phyloP scores from a whole-genome alignment of 441 rosid species.

The Populus hybrid region DNA sequence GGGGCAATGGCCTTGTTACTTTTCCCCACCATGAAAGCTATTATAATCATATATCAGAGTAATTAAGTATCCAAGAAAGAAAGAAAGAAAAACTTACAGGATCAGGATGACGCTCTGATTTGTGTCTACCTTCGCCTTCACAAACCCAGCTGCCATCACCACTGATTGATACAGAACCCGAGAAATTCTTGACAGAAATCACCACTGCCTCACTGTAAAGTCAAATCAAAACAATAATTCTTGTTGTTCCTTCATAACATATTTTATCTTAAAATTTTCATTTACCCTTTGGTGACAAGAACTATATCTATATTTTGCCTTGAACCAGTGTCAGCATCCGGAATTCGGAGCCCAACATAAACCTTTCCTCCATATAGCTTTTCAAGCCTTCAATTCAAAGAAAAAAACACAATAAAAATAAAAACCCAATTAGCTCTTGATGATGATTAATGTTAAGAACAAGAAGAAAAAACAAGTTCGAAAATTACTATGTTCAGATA shows the following conservation, averaged over 20 bases:
- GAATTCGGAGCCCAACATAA: constrained; percentile 84
- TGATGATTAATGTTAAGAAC: not conserved
- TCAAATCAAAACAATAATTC: not conserved
- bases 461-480: not conserved
- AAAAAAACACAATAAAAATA: constrained; percentile 2
- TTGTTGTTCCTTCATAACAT: not conserved
- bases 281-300: constrained; percentile 65
- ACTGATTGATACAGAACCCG: constrained; percentile 61
- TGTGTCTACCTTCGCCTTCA: constrained; percentile 48
- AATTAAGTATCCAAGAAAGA: not conserved
- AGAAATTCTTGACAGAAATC: constrained; percentile 67
- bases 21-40: not conserved
- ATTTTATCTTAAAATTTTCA: not conserved
- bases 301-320: constrained; percentile 72
- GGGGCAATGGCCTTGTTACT: not conserved
- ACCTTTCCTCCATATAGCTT: constrained; percentile 82
- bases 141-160: constrained; percentile 87
- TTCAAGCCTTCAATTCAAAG: constrained; percentile 49
- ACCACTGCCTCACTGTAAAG: constrained; percentile 63
- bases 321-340: constrained; percentile 77
- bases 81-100: constrained; percentile 49
- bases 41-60: not conserved
- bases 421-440: not conserved
- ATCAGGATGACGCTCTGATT: constrained; percentile 44
- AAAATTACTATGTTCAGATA: not conserved